Conservation (phyloP, 2,329 filamentous ascomycete genomes). For the Calonectria pteridis region DNA sequence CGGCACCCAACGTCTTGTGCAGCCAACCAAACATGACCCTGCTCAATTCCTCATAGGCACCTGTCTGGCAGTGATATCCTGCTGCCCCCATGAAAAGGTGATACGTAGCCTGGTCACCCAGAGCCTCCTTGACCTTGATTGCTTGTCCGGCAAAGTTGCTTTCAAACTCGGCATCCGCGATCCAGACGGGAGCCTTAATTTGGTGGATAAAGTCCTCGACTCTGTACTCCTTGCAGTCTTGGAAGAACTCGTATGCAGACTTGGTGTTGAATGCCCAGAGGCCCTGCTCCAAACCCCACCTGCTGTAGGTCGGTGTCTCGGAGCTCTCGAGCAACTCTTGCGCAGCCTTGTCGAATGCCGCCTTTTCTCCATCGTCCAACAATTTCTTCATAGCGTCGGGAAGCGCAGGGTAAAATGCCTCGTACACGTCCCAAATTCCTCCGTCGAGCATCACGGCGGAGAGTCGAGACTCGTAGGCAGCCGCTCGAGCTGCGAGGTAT, state of each 20-base stretch:
- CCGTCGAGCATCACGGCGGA: conserved; percentile 53
- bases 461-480: conserved; percentile 58
- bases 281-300: conserved; percentile 28
- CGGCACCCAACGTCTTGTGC: conserved; percentile 9
- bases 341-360: conserved; percentile 9
- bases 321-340: not conserved
- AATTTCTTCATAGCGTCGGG: conserved; percentile 21
- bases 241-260: conserved; percentile 21
- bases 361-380: conserved; percentile 20
- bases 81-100: conserved; percentile 27
- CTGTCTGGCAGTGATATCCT: conserved; percentile 32
- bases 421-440: conserved; percentile 49
- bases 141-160: conserved; percentile 18
- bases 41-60: conserved; percentile 27
- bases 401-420: conserved; percentile 50
- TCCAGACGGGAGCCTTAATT: conserved; percentile 28
- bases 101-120: conserved; percentile 23
- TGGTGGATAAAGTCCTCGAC: conserved; percentile 14
- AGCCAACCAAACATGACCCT: conserved; percentile 28
- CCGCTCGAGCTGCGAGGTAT: conserved; percentile 54
- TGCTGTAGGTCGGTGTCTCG: not conserved
- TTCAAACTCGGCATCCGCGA: conserved; percentile 28
- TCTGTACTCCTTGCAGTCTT: conserved; percentile 17
- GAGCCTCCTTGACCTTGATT: conserved; percentile 25
- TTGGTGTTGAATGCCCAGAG: conserved; percentile 30